phyloP scores from a whole-genome alignment of 208 protist genomes.

The Tritrichomonas foetus region DNA sequence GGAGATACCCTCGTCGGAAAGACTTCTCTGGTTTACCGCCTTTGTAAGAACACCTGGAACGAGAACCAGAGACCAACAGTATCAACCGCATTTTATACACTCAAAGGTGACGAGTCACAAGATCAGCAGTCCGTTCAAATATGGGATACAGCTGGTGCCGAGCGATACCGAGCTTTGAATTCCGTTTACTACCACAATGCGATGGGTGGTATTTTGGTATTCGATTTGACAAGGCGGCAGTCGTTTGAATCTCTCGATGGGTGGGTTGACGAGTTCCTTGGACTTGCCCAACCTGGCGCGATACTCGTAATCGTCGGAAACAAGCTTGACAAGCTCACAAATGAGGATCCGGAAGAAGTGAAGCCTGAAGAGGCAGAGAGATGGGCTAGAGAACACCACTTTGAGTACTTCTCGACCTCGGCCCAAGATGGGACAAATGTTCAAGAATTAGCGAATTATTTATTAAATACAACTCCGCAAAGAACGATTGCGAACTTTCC shows the following conservation, averaged over 20 bases:
- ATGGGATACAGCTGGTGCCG: constrained; percentile 31
- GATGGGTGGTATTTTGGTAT: constrained; percentile 7
- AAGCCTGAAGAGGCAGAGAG: background rate
- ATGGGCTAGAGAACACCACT: background rate
- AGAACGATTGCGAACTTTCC: no score
- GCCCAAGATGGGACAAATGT: background rate
- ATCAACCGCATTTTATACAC: background rate
- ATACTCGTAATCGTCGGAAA: background rate
- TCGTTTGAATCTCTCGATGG: background rate
- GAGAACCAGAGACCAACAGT: background rate
- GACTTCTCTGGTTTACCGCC: background rate
- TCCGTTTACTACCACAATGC: constrained; percentile 32
- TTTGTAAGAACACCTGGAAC: background rate
- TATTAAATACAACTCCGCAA: background rate
- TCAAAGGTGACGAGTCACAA: background rate
- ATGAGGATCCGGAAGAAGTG: background rate
- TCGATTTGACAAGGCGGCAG: background rate
- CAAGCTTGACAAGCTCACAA: background rate
- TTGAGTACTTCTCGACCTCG: background rate
- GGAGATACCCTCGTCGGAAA: constrained; percentile 12
- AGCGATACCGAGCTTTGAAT: background rate
- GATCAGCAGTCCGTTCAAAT: background rate
- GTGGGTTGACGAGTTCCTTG: background rate
- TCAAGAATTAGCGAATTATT: background rate
- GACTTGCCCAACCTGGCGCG: background rate